These are phyloP conservation scores for Sporothrix sp. DNA, from an alignment of 2,329 filamentous ascomycete genomes.

Conservation along the genomic window DNA sequence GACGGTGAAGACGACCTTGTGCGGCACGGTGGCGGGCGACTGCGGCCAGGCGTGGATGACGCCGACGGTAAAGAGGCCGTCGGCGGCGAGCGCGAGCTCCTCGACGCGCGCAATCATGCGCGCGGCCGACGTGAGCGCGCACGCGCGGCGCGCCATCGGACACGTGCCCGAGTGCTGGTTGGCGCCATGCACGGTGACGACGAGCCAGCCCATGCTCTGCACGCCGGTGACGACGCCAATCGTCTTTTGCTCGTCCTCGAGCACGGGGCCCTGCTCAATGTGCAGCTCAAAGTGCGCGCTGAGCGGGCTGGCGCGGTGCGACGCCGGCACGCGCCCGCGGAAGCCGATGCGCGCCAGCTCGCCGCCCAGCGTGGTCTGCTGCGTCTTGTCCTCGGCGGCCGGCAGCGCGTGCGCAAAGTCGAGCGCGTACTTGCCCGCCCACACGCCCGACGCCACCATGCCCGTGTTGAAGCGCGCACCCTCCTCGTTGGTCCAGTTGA, in stretches of 20 bases:
- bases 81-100: slow-evolving; percentile 55
- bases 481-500: slow-evolving; percentile 80
- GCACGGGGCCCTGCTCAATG: slow-evolving; percentile 72
- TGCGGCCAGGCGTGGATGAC: no score
- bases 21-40: no score
- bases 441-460: slow-evolving; percentile 67
- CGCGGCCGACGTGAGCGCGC: slow-evolving; percentile 34
- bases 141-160: slow-evolving; percentile 31
- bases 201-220: slow-evolving; percentile 68
- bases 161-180: slow-evolving; percentile 71
- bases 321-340: slow-evolving; percentile 47
- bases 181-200: slow-evolving; percentile 52
- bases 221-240: slow-evolving; percentile 64
- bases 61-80: slow-evolving; percentile 58
- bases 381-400: no score
- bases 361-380: slow-evolving; percentile 56
- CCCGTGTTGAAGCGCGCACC: slow-evolving; percentile 69
- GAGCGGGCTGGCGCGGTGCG: slow-evolving; percentile 51
- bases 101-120: slow-evolving; percentile 46
- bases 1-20: no score
- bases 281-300: slow-evolving; percentile 76
- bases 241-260: slow-evolving; percentile 54
- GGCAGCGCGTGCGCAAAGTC: slow-evolving; percentile 50
- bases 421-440: slow-evolving; percentile 58
- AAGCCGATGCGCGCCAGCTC: slow-evolving; percentile 66